Evolutionary conservation across 2,329 filamentous ascomycete genomes (phyloP).

Genomic region (Colletotrichum salicis): DNA sequence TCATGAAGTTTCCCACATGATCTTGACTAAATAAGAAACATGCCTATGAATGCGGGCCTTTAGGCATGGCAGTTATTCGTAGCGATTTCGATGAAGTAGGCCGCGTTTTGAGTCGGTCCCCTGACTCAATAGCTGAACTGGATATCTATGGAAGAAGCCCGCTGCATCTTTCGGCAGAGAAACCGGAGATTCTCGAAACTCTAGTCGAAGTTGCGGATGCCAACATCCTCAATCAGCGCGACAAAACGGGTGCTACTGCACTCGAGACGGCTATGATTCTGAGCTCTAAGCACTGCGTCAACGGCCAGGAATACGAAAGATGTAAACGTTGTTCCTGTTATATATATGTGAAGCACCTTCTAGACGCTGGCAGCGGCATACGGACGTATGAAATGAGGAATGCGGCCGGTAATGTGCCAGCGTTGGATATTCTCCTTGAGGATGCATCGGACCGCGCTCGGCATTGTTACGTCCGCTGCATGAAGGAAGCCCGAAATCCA

Average conservation of each 20-base stretch:
- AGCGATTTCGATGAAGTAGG: not conserved
- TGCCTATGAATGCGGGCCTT: not conserved
- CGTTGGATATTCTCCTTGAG: not conserved
- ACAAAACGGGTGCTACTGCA: accelerated
- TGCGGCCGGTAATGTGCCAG: no score
- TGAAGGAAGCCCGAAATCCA: not conserved
- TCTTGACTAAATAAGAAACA: no score
- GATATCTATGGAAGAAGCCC: not conserved
- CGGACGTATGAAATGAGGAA: not conserved
- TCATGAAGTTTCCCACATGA: no score
- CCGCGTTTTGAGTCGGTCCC: accelerated
- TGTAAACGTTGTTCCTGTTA: not conserved
- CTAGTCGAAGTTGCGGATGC: not conserved
- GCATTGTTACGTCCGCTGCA: not conserved
- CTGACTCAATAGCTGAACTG: not conserved
- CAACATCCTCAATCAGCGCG: not conserved
- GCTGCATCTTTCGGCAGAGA: not conserved
- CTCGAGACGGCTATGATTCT: not conserved
- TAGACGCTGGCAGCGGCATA: not conserved
- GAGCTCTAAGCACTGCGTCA: accelerated
- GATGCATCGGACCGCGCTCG: not conserved
- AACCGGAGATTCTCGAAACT: accelerated
- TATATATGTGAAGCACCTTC: not conserved
- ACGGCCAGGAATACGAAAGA: accelerated
- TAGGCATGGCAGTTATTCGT: not conserved